Evolutionary conservation across 306 rosid species (phyloP).

Genomic region (Corylus americana): DNA sequence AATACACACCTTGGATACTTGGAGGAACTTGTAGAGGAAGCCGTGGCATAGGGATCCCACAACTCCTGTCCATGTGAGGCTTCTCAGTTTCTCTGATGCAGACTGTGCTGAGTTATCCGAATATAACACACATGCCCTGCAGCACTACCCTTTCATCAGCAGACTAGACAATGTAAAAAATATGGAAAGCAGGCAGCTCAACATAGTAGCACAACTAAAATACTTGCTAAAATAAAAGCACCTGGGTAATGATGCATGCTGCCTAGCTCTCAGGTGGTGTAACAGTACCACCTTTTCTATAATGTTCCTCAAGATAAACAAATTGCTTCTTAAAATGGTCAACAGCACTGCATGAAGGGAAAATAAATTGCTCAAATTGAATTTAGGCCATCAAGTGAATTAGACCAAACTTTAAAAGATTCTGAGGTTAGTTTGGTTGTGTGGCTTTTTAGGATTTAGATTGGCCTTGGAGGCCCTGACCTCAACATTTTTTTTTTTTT

Average conservation of each 20-base stretch:
- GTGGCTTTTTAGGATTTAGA: neutral
- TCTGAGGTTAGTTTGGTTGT: neutral
- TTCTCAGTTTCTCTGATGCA: constrained; percentile 77
- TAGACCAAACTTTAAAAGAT: neutral
- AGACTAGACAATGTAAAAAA: constrained; percentile 7
- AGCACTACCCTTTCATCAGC: constrained; percentile 33
- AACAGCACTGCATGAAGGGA: constrained; percentile 69
- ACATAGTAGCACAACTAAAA: constrained; percentile 7
- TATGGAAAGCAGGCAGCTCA: constrained; percentile 8
- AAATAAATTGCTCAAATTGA: neutral
- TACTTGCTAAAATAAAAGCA: constrained; percentile 24
- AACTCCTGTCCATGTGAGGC: constrained; percentile 62
- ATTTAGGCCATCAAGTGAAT: neutral
- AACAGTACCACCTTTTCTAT: constrained; percentile 79
- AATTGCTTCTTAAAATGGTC: constrained; percentile 98
- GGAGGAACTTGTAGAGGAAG: constrained; percentile 83
- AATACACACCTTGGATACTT: constrained; percentile 68
- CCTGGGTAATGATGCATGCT: constrained; percentile 97
- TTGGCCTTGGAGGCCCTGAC: neutral
- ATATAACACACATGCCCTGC: constrained; percentile 81
- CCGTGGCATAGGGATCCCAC: constrained; percentile 56
- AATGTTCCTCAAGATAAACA: constrained; percentile 95
- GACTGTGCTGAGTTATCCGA: constrained; percentile 62
- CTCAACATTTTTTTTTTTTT: neutral
- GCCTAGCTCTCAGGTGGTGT: constrained; percentile 77